phyloP scores from a whole-genome alignment of 805 yeast genomes.

The Sugiyamaella marilandica region DNA sequence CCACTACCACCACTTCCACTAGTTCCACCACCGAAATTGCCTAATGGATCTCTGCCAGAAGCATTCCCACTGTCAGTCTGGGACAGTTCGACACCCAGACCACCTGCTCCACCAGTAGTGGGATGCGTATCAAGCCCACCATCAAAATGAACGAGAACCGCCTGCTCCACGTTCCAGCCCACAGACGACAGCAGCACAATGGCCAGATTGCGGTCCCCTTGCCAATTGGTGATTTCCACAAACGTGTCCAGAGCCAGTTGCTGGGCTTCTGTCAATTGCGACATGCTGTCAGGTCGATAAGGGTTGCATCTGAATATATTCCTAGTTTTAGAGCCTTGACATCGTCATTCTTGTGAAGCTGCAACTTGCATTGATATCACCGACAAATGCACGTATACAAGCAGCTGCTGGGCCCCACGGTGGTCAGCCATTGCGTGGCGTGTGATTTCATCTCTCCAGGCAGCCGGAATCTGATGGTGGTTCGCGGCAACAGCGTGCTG shows the following conservation, averaged over 20 bases:
- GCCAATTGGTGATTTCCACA: slow-evolving; percentile 32
- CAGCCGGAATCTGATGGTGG: slow-evolving; percentile 56
- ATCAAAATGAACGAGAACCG: slow-evolving; percentile 20
- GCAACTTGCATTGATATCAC: neutral
- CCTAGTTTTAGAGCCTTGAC: neutral
- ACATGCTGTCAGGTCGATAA: slow-evolving; percentile 8
- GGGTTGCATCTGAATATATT: neutral
- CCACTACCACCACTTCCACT: neutral
- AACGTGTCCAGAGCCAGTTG: slow-evolving; percentile 26
- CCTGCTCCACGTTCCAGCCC: slow-evolving; percentile 39
- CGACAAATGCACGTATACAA: slow-evolving; percentile 68
- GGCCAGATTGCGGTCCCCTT: slow-evolving; percentile 28
- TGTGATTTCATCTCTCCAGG: slow-evolving; percentile 34
- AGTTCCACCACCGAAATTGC: neutral
- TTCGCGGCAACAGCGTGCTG: slow-evolving; percentile 58
- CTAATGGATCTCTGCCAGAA: neutral
- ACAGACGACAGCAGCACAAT: slow-evolving; percentile 28
- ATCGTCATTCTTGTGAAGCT: neutral
- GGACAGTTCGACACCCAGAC: neutral
- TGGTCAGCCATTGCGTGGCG: slow-evolving; percentile 56
- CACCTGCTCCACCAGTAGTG: neutral
- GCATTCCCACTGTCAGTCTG: neutral
- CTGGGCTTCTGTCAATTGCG: slow-evolving; percentile 13
- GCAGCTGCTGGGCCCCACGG: slow-evolving; percentile 71
- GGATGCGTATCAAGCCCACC: slow-evolving; percentile 7